Percentiles rank a stretch among this genome's conserved stretches.
These are phyloP conservation scores for Sugiyamaella boreocaroliniensis DNA, from an alignment of 805 yeast species.

Conservation along the genomic window DNA sequence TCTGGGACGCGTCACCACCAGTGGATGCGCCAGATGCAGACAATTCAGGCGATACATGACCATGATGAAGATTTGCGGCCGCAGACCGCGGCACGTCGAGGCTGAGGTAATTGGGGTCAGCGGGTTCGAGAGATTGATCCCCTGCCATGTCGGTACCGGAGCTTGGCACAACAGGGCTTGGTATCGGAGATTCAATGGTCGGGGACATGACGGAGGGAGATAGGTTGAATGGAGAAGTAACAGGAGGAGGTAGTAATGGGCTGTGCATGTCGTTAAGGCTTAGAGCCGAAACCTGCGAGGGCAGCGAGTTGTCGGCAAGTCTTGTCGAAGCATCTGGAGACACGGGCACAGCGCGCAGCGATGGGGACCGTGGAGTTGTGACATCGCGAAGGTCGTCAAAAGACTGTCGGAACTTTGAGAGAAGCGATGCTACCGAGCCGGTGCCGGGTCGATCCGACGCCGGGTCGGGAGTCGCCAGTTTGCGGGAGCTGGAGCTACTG, in stretches of 20 bases:
- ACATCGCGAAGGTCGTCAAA: slow-evolving; percentile 12
- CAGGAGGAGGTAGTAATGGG: background rate
- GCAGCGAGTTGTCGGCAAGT: background rate
- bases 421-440: slow-evolving; percentile 3
- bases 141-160: no score
- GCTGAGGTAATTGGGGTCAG: background rate
- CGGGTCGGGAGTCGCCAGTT: background rate
- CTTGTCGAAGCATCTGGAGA: background rate
- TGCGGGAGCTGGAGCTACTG: background rate
- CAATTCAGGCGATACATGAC: background rate
- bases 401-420: slow-evolving; percentile 12
- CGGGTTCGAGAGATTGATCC: background rate
- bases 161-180: background rate
- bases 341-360: background rate
- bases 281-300: background rate
- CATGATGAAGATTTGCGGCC: background rate
- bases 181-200: background rate
- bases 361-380: background rate
- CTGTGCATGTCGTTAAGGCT: background rate
- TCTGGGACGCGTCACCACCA: background rate
- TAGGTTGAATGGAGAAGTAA: background rate
- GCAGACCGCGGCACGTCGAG: background rate
- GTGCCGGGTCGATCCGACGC: background rate
- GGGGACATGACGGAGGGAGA: background rate
- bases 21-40: background rate